Conservation (phyloP, 306 rosid genomes). For the Glycyrrhiza uralensis region DNA sequence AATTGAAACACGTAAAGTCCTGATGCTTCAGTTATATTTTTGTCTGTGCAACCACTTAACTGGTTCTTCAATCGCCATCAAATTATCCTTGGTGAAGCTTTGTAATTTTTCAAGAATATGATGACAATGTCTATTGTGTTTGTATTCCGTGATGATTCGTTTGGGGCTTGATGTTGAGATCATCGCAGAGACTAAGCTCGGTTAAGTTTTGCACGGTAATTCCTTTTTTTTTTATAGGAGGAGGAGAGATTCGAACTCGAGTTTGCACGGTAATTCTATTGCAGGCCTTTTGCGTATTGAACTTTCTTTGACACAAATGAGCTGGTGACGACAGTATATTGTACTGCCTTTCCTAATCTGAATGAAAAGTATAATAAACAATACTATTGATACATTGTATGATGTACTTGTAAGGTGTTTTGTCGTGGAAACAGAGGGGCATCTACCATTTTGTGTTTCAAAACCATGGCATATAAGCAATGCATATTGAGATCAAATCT, state of each 20-base stretch:
- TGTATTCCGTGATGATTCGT: neutral
- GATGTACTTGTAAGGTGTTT: neutral
- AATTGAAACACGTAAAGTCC: conserved; percentile 58
- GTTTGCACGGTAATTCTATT: too few species aligned
- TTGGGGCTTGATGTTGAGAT: conserved; percentile 7
- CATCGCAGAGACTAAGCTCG: neutral
- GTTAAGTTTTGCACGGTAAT: neutral
- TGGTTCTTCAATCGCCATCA: neutral
- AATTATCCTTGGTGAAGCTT: conserved; percentile 1
- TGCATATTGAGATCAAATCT: neutral
- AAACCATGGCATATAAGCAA: neutral
- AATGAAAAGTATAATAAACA: neutral
- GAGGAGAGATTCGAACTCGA: too few species aligned
- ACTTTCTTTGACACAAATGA: neutral
- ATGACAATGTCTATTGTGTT: conserved; percentile 4
- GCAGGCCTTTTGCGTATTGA: neutral
- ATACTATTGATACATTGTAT: neutral
- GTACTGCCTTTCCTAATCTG: neutral
- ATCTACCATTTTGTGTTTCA: neutral
- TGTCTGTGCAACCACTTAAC: neutral
- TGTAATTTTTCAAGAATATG: conserved; percentile 31
- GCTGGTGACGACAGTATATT: neutral
- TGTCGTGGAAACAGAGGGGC: neutral
- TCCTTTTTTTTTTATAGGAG: too few species aligned
- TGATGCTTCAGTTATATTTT: conserved; percentile 13